Evolutionary conservation across 352 stramenopile genomes (phyloP).

Genomic region (Globisporangium lucens): DNA sequence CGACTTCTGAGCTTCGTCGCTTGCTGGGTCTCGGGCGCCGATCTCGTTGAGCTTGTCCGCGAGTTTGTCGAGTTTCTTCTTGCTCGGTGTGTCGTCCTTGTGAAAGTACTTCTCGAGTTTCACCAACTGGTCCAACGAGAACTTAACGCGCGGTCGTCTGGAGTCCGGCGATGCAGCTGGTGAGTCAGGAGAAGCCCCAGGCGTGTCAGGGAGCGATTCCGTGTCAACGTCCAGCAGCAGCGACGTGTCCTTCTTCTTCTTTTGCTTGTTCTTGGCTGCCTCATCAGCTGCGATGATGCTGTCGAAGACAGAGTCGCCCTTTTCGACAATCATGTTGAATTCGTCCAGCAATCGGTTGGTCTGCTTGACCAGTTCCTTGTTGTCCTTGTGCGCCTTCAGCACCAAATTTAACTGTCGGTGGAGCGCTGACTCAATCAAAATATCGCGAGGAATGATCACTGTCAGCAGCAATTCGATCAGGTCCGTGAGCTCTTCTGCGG

Average conservation of each 20-base stretch:
- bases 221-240: slow-evolving; percentile 54
- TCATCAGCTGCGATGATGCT: slow-evolving; percentile 3
- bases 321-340: slow-evolving; percentile 72
- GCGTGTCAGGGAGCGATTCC: slow-evolving; percentile 51
- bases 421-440: slow-evolving; percentile 74
- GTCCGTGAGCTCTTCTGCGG: slow-evolving; percentile 75
- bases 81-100: slow-evolving; percentile 79
- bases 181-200: slow-evolving; percentile 54
- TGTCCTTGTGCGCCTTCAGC: slow-evolving; percentile 79
- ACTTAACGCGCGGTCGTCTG: slow-evolving; percentile 67
- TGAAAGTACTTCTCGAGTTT: slow-evolving; percentile 82
- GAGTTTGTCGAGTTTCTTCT: slow-evolving; percentile 76
- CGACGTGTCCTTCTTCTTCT: slow-evolving; percentile 46
- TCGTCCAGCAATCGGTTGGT: slow-evolving; percentile 79
- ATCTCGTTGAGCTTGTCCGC: slow-evolving; percentile 73
- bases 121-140: slow-evolving; percentile 70
- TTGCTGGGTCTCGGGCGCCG: slow-evolving; percentile 42
- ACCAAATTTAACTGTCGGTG: slow-evolving; percentile 74
- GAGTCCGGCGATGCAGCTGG: slow-evolving; percentile 68
- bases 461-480: slow-evolving; percentile 80
- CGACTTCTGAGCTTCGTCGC: slow-evolving; percentile 51
- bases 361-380: slow-evolving; percentile 83
- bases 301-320: slow-evolving; percentile 24
- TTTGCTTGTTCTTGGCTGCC: slow-evolving; percentile 24
- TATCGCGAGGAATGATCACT: slow-evolving; percentile 68